Evolutionary conservation across 176 grass and related monocot species (phyloP), one percentile per base, ranked within the genome.

Genomic region (Hsuehochloa calcarea): DNA sequence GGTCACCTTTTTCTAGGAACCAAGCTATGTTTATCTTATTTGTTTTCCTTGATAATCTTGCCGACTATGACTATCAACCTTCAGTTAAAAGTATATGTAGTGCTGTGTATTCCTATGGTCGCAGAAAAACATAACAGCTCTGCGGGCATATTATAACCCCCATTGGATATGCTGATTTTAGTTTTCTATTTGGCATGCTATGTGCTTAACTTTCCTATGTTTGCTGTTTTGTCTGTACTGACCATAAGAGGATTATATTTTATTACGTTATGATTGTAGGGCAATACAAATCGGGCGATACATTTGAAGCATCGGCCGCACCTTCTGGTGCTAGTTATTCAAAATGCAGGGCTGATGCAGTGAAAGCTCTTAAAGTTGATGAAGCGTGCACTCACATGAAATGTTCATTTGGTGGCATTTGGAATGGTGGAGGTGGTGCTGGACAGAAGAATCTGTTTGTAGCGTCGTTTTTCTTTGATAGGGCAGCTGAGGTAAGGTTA

Each of bases 361-460:
- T 86, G 80, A 92, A 89, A 75, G 93, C 93, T 85, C 96, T 98
- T 76, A 93, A 89, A 81, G 81, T 89, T 25, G 91, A 94, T 52
- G 88, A 88, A 72, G 88, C 86, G 75, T 98, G 96, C 74, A 96
- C 91, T 20, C 96, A 98, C 58, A 98, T 98, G 96, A 96, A 96
- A 64, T 98, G 96, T 81, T 94, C 96, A 35, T 98, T 98, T 71
- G 96, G 96, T 85, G 96, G 96, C 65, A 84, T 96, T 62, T 98
- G 96, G 96, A 98, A 98, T 63, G 96, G 96, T 82, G 96, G 96
- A 39, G 96, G 96, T 75, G 96, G 96, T 56, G 91, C 82, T 85
- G 93, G 96, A 14, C 96, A 96, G 86, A 98, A 94, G 79, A 98
- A 98, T 86, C 71, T 98, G 13, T 98, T 98, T 85, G 96, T 98